Evolutionary conservation across 306 rosid genomes (phyloP).

Genomic region (Rubus idaeus): DNA sequence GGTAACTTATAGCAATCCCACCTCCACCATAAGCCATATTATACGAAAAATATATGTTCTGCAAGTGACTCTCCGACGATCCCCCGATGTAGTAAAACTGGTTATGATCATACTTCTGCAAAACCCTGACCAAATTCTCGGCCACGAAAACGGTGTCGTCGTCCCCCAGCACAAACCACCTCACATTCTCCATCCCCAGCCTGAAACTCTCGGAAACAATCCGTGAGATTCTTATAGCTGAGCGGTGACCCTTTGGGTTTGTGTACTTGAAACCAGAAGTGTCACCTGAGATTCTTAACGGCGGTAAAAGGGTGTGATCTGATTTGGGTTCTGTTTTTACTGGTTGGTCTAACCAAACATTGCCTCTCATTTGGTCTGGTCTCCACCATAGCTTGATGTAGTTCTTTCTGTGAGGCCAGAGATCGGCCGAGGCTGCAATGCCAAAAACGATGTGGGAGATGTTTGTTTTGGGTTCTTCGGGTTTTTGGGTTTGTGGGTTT

Average conservation of each 20-base stretch:
- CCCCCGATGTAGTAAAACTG: slow-evolving; percentile 69
- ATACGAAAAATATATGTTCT: slow-evolving; percentile 62
- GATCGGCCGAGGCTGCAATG: slow-evolving; percentile 66
- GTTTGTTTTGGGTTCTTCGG: slow-evolving; percentile 35
- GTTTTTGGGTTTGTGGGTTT: neutral
- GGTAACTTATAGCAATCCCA: slow-evolving; percentile 69
- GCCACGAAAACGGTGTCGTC: slow-evolving; percentile 65
- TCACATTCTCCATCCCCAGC: slow-evolving; percentile 43
- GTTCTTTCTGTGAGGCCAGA: slow-evolving; percentile 62
- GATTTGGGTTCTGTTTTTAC: slow-evolving; percentile 22
- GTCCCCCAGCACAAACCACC: slow-evolving; percentile 87
- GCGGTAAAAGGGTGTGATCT: slow-evolving; percentile 39
- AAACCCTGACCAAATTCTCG: slow-evolving; percentile 55
- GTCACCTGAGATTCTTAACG: slow-evolving; percentile 44
- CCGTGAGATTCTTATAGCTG: slow-evolving; percentile 66
- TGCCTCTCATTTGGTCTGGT: slow-evolving; percentile 56
- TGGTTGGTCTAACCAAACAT: slow-evolving; percentile 56
- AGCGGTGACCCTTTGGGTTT: slow-evolving; percentile 46
- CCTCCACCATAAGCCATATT: slow-evolving; percentile 81
- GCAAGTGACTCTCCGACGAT: slow-evolving; percentile 68
- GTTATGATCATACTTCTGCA: slow-evolving; percentile 61
- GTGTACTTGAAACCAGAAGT: slow-evolving; percentile 55
- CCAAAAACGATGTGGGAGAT: slow-evolving; percentile 73
- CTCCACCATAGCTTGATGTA: slow-evolving; percentile 77
- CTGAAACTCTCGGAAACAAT: slow-evolving; percentile 61